Conservation (phyloP, 2,329 filamentous ascomycete genomes). For the Microcyclospora tardicrescens region DNA sequence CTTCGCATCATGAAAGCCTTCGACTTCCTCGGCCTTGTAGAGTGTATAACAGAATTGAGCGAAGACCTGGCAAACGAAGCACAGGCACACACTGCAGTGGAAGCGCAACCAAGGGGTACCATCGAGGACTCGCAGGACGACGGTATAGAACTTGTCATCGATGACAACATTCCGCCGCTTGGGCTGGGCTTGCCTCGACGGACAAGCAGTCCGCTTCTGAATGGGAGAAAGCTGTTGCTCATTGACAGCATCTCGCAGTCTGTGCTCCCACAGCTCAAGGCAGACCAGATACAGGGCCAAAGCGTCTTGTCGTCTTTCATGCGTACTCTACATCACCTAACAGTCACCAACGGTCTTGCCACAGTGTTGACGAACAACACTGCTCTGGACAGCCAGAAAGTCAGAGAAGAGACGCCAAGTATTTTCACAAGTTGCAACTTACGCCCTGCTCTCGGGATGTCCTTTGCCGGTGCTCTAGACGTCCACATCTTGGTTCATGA, state of each 20-base stretch:
- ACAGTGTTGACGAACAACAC: conserved; percentile 29
- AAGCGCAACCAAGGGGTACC: conserved; percentile 10
- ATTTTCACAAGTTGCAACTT: conserved; percentile 28
- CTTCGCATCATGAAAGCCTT: conserved; percentile 39
- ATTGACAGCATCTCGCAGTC: conserved; percentile 18
- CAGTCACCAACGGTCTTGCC: conserved; percentile 24
- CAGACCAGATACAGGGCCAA: conserved; percentile 24
- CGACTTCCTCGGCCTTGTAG: conserved; percentile 35
- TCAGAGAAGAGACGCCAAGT: conserved; percentile 19
- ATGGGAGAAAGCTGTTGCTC: conserved; percentile 8
- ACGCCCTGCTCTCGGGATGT: conserved; percentile 26
- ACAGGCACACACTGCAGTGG: not conserved
- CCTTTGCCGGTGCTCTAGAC: conserved; percentile 27
- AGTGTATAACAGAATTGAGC: conserved; percentile 33
- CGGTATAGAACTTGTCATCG: conserved; percentile 25
- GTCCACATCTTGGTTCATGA: conserved; percentile 28
- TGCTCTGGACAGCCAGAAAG: conserved; percentile 4
- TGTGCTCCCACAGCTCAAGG: conserved; percentile 16
- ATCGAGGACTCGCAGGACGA: conserved; percentile 24
- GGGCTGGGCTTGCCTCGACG: not conserved
- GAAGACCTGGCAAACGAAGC: conserved; percentile 17
- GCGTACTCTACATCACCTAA: conserved; percentile 28
- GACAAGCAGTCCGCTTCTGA: not conserved
- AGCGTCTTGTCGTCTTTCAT: conserved; percentile 30
- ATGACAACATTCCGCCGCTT: conserved; percentile 16